phyloP scores from a whole-genome alignment of 768 basidiomycete genomes.

The Lentinula lateritia region DNA sequence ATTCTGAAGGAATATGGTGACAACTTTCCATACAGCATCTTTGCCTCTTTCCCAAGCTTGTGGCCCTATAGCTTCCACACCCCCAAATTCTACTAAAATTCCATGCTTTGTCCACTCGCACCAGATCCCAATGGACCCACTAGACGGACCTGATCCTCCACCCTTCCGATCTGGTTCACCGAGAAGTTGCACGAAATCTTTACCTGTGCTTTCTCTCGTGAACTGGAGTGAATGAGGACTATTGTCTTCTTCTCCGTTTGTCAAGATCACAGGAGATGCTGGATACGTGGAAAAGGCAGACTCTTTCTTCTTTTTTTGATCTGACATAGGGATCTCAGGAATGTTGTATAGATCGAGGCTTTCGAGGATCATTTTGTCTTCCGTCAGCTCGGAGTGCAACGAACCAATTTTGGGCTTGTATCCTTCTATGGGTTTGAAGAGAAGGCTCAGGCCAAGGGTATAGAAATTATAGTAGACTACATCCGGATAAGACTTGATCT shows the following conservation, averaged over 20 bases:
- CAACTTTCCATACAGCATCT: constrained; percentile 72
- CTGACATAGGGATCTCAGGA: constrained; percentile 21
- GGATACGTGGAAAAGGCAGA: constrained; percentile 55
- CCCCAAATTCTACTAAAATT: constrained; percentile 83
- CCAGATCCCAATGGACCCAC: constrained; percentile 87
- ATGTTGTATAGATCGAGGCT: constrained; percentile 83
- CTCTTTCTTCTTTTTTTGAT: constrained; percentile 39
- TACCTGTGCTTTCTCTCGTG: constrained; percentile 53
- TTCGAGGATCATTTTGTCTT: constrained; percentile 53
- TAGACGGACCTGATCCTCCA: constrained; percentile 79
- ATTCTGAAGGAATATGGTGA: constrained; percentile 52
- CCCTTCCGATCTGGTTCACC: constrained; percentile 92
- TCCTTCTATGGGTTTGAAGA: constrained; percentile 61
- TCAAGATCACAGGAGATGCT: constrained; percentile 44
- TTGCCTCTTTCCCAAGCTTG: constrained; percentile 87
- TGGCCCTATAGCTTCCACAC: constrained; percentile 68
- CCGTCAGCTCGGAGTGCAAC: constrained; percentile 38
- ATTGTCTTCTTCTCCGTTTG: constrained; percentile 33
- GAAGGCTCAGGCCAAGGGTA: constrained; percentile 73
- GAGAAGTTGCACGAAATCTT: constrained; percentile 66
- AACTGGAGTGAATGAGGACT: constrained; percentile 37
- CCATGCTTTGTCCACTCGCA: constrained; percentile 85
- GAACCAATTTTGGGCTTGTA: constrained; percentile 52
- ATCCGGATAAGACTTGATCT: constrained; percentile 78
- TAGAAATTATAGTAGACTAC: constrained; percentile 85